Evolutionary conservation across 2,329 filamentous ascomycete genomes (phyloP).

Genomic region (Dactylella cylindrospora): DNA sequence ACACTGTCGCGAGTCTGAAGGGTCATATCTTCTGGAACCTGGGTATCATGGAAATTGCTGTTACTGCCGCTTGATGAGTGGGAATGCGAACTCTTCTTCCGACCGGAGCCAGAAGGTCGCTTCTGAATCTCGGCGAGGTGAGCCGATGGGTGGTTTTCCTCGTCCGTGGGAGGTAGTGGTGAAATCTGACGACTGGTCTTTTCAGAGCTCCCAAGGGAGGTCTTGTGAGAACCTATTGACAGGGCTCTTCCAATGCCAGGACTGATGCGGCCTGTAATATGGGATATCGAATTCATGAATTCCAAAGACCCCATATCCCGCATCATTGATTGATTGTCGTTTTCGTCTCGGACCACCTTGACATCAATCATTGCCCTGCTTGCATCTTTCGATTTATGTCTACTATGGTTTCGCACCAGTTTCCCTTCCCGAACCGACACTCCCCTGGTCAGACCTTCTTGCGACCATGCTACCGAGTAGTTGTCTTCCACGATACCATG

Average conservation of each 20-base stretch:
- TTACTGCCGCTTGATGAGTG: conserved; percentile 34
- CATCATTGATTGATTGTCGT: conserved; percentile 7
- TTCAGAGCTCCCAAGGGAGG: conserved; percentile 21
- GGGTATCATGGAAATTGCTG: conserved; percentile 29
- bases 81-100: conserved; percentile 38
- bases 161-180: conserved; percentile 25
- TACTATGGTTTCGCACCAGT: conserved; percentile 30
- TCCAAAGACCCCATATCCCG: conserved; percentile 23
- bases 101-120: conserved; percentile 21
- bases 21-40: conserved; percentile 38
- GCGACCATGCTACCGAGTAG: conserved; percentile 37
- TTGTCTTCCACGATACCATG: conserved; percentile 29
- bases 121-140: conserved; percentile 24
- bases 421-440: conserved; percentile 39
- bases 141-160: conserved; percentile 9
- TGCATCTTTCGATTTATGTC: conserved; percentile 8
- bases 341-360: conserved; percentile 11
- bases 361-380: conserved; percentile 6
- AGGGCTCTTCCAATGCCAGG: conserved; percentile 35
- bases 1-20: conserved; percentile 27
- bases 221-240: conserved; percentile 35
- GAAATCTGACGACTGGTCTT: conserved; percentile 38
- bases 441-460: conserved; percentile 24
- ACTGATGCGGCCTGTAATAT: conserved; percentile 38
- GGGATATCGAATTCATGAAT: conserved; percentile 42